A percentile compares a stretch with the other conserved stretches of the same genome.
phyloP scores from a whole-genome alignment of 129 eudicot genomes.

The Helianthus annuus region HanXRQr2.0-SUNRISE NC_035443.2:7744981-7745480 shows the following conservation, averaged over 20 bases:
- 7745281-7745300: conserved; percentile 28
- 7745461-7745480: neutral
- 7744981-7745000: conserved; percentile 27
- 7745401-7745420: conserved; percentile 32
- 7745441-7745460: neutral
- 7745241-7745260: conserved; percentile 14
- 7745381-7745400: conserved; percentile 6
- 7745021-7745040: neutral
- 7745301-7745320: conserved; percentile 23
- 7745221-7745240: conserved; percentile 23
- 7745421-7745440: conserved; percentile 19
- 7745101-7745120: neutral
- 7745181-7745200: conserved; percentile 23
- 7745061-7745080: conserved; percentile 5
- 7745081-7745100: neutral
- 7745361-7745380: conserved; percentile 22
- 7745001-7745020: neutral
- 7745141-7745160: conserved; percentile 85
- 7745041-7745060: neutral
- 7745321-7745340: conserved; percentile 13
- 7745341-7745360: conserved; percentile 24
- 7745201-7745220: conserved; percentile 34
- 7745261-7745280: conserved; percentile 20
- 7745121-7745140: conserved; percentile 71
- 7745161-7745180: conserved; percentile 64